phyloP scores from a whole-genome alignment of 192 early-diverging fungal species.

The Cetraspora pellucida region DNA sequence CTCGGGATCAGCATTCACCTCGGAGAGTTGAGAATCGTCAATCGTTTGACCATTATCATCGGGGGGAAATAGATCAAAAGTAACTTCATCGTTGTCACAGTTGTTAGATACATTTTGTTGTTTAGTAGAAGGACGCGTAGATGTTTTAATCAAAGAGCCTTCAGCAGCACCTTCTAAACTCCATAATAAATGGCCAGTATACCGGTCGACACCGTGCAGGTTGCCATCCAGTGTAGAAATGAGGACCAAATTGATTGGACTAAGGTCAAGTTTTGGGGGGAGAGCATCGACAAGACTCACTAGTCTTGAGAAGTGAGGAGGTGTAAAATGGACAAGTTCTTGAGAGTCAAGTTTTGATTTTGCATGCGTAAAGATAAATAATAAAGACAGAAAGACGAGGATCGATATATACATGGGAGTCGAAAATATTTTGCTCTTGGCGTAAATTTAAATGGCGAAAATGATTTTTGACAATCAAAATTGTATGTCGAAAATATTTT shows the following conservation, averaged over 20 bases:
- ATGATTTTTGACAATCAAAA: too few relatives aligned
- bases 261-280: conserved; percentile 29
- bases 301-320: not conserved
- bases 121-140: conserved; percentile 32
- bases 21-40: conserved; percentile 7
- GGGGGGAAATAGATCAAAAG: not conserved
- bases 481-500: too few relatives aligned
- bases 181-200: conserved; percentile 65
- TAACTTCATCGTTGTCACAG: not conserved
- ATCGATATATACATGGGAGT: not conserved
- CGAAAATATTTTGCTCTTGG: too few relatives aligned
- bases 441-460: too few relatives aligned
- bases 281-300: not conserved
- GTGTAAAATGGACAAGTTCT: not conserved
- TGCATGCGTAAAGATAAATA: conserved; percentile 16
- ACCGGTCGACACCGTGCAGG: conserved; percentile 64
- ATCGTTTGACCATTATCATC: conserved; percentile 19
- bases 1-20: conserved; percentile 19
- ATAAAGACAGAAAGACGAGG: not conserved
- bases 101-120: conserved; percentile 26
- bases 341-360: conserved; percentile 13
- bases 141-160: conserved; percentile 51
- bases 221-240: conserved; percentile 76
- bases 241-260: conserved; percentile 49
- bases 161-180: conserved; percentile 50